Evolutionary conservation across 1,284 basidiomycete species (phyloP).

Genomic region (Testicularia cyperi): DNA sequence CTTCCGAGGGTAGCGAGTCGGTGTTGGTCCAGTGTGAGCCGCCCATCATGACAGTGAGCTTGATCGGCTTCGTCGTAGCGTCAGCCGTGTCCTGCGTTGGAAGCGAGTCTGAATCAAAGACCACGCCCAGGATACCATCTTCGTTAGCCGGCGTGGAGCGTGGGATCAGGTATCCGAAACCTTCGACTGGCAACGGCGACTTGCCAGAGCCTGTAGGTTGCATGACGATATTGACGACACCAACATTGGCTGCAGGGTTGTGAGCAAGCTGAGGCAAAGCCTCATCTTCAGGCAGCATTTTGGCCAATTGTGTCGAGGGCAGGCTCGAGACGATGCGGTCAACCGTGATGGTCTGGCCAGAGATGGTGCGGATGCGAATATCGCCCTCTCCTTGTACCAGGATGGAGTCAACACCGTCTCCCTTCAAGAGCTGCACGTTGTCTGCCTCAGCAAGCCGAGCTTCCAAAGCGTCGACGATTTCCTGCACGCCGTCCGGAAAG

Average conservation of each 20-base stretch:
- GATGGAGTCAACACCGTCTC: slow-evolving; percentile 60
- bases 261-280: slow-evolving; percentile 59
- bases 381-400: slow-evolving; percentile 66
- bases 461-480: slow-evolving; percentile 69
- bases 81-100: slow-evolving; percentile 47
- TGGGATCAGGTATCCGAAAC: slow-evolving; percentile 92
- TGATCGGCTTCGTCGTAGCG: slow-evolving; percentile 60
- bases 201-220: slow-evolving; percentile 67
- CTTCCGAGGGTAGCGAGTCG: slow-evolving; percentile 63
- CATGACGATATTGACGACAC: slow-evolving; percentile 53
- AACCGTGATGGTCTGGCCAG: slow-evolving; percentile 12
- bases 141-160: slow-evolving; percentile 68
- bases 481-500: slow-evolving; percentile 75
- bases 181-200: slow-evolving; percentile 69
- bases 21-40: slow-evolving; percentile 66
- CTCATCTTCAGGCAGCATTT: slow-evolving; percentile 34
- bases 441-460: slow-evolving; percentile 62
- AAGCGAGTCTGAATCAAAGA: slow-evolving; percentile 67
- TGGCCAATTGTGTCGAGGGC: slow-evolving; percentile 34
- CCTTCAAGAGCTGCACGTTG: slow-evolving; percentile 69
- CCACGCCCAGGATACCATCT: slow-evolving; percentile 63
- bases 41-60: slow-evolving; percentile 88
- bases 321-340: slow-evolving; percentile 61
- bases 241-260: slow-evolving; percentile 57
- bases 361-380: slow-evolving; percentile 1